A percentile compares a stretch with the other conserved stretches of the same genome.
phyloP scores from a whole-genome alignment of 2,329 filamentous ascomycete species.

The Anthostomella pinea region DNA sequence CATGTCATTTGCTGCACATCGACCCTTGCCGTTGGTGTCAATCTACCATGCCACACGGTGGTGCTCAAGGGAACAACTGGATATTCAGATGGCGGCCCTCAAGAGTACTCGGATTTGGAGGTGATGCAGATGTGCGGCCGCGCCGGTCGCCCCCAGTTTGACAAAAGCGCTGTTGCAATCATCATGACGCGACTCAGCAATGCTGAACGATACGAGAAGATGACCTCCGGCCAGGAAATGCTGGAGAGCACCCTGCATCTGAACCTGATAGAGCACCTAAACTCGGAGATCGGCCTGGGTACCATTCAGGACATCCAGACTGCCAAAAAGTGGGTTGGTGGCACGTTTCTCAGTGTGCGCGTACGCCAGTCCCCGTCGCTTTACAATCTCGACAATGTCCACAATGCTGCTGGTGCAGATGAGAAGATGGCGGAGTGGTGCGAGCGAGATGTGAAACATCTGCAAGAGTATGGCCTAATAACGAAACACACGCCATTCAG shows the following conservation, averaged over 20 bases:
- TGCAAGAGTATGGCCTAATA: slow-evolving; percentile 60
- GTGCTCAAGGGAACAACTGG: slow-evolving; percentile 76
- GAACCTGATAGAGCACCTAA: slow-evolving; percentile 79
- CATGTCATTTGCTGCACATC: slow-evolving; percentile 84
- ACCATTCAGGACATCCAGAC: slow-evolving; percentile 64
- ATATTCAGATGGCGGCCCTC: slow-evolving; percentile 57
- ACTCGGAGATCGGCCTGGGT: slow-evolving; percentile 76
- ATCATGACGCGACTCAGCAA: slow-evolving; percentile 73
- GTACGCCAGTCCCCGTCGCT: slow-evolving; percentile 67
- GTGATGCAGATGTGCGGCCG: slow-evolving; percentile 90
- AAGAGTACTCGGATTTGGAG: slow-evolving; percentile 78
- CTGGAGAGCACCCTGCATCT: slow-evolving; percentile 77
- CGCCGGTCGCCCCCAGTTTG: slow-evolving; percentile 80
- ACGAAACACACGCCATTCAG: slow-evolving; percentile 46
- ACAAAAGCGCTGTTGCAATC: slow-evolving; percentile 70
- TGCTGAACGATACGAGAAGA: slow-evolving; percentile 64
- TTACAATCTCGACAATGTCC: slow-evolving; percentile 62
- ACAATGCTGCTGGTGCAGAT: slow-evolving; percentile 51
- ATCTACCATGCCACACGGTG: slow-evolving; percentile 79
- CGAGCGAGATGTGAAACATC: slow-evolving; percentile 61
- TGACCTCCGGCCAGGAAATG: slow-evolving; percentile 69
- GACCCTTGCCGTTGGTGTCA: slow-evolving; percentile 79
- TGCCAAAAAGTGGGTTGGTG: slow-evolving; percentile 70
- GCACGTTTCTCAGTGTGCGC: slow-evolving; percentile 76
- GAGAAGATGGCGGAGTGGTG: slow-evolving; percentile 69